Percentiles rank a stretch among this genome's conserved stretches.
phyloP scores from a whole-genome alignment of 768 basidiomycete genomes.

The Mycena polygramma region DNA sequence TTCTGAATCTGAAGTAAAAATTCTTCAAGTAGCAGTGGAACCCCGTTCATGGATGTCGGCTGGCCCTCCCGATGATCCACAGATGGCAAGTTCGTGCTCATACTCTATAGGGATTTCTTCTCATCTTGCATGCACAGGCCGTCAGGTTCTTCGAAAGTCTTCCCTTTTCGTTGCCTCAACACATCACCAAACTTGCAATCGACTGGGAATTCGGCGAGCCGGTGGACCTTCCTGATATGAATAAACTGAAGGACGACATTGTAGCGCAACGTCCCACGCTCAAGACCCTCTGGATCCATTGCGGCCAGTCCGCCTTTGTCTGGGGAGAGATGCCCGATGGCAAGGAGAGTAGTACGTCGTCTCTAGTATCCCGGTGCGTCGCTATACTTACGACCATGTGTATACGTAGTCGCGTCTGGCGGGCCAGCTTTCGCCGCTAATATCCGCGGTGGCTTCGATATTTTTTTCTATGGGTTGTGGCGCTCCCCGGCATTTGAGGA shows the following conservation, averaged over 20 bases:
- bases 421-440: neutral
- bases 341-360: neutral
- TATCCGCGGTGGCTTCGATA: neutral
- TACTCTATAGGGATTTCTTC: neutral
- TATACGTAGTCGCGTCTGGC: neutral
- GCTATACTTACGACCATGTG: neutral
- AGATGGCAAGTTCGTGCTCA: neutral
- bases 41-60: neutral
- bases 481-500: neutral
- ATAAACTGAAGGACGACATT: conserved; percentile 4
- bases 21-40: neutral
- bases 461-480: neutral
- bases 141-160: neutral
- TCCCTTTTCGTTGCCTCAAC: neutral
- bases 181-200: conserved; percentile 15
- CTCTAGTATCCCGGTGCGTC: neutral
- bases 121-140: neutral
- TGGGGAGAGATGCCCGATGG: conserved; percentile 16
- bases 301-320: neutral
- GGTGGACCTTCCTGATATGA: neutral
- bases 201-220: neutral
- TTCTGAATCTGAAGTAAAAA: neutral
- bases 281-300: conserved; percentile 17
- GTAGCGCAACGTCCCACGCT: conserved; percentile 4
- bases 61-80: neutral